These are phyloP conservation scores for Coniochaeta hoffmannii DNA, from an alignment of 2,329 filamentous ascomycete genomes.

Conservation along the genomic window DNA sequence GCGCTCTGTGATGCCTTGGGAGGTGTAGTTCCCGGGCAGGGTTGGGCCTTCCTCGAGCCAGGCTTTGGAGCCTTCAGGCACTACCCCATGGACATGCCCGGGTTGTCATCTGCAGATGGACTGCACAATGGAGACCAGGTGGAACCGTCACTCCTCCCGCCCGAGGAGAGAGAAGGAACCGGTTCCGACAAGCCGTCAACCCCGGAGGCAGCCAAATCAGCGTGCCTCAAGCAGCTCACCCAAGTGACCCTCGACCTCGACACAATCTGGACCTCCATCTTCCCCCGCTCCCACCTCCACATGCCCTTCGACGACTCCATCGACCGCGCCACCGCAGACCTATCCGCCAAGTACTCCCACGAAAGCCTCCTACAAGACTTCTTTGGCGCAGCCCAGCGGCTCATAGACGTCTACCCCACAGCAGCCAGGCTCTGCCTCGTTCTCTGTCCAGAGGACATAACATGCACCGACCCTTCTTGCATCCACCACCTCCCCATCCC, in stretches of 20 bases:
- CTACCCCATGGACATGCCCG: neutral
- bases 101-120: neutral
- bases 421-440: constrained; percentile 15
- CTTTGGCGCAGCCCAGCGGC: constrained; percentile 24
- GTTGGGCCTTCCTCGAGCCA: neutral
- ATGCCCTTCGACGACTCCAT: constrained; percentile 16
- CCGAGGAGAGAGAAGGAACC: neutral
- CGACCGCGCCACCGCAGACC: constrained; percentile 14
- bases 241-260: constrained; percentile 17
- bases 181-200: constrained; percentile 8
- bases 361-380: constrained; percentile 24
- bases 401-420: constrained; percentile 27
- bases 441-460: constrained; percentile 3
- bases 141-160: neutral
- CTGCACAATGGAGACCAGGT: neutral
- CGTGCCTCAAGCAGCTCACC: constrained; percentile 9
- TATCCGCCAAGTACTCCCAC: constrained; percentile 17
- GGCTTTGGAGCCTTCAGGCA: neutral
- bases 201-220: neutral
- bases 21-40: neutral
- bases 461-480: constrained; percentile 24
- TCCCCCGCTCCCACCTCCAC: constrained; percentile 13
- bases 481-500: constrained; percentile 20
- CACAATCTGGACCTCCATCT: constrained; percentile 16
- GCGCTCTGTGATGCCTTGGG: neutral